Conservation (phyloP, 129 eudicot genomes). For the Calendula officinalis region DNA sequence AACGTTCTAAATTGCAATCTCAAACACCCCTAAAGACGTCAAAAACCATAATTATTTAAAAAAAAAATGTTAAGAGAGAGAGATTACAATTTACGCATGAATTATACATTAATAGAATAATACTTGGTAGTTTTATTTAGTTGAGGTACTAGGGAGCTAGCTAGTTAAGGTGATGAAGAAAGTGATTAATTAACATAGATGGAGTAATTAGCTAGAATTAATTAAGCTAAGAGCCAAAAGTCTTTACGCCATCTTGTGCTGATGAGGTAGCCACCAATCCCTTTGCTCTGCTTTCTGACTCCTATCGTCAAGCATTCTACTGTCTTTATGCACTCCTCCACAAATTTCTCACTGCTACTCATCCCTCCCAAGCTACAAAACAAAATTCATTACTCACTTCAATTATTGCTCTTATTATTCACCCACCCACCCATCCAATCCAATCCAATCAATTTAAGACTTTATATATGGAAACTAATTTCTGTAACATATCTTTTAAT, state of each 20-base stretch:
- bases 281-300: constrained; percentile 84
- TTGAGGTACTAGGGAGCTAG: too few relatives aligned
- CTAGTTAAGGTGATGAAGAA: too few relatives aligned
- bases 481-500: too few relatives aligned
- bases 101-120: too few relatives aligned
- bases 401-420: background rate
- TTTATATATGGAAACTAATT: too few relatives aligned
- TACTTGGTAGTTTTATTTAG: too few relatives aligned
- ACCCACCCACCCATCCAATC: background rate
- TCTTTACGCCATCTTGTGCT: constrained; percentile 98
- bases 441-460: background rate
- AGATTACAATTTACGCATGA: too few relatives aligned
- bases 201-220: background rate
- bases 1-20: too few relatives aligned
- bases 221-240: constrained; percentile 88
- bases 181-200: too few relatives aligned
- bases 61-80: too few relatives aligned
- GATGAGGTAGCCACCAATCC: constrained; percentile 91
- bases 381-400: background rate
- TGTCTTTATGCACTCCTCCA: constrained; percentile 75
- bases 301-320: constrained; percentile 93
- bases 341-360: constrained; percentile 79
- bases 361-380: constrained; percentile 60
- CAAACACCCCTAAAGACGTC: too few relatives aligned
- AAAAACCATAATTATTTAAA: too few relatives aligned